Conservation (phyloP, 306 rosid genomes). For the Phaseolus lunatus region DNA sequence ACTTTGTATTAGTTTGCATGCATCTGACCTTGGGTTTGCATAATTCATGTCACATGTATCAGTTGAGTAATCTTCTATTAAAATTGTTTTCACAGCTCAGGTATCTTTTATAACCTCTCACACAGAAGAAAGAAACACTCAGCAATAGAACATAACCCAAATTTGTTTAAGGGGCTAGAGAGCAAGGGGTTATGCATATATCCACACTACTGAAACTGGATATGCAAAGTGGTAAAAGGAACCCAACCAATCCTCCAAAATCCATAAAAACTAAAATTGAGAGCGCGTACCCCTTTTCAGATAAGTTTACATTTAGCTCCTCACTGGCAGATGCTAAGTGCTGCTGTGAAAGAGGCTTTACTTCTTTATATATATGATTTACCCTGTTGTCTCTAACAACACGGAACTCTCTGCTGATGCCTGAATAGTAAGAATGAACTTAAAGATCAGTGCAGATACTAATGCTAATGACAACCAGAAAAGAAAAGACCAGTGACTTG, state of each 20-base stretch:
- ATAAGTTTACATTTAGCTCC: conserved; percentile 43
- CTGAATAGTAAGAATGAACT: conserved; percentile 56
- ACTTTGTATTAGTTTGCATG: conserved; percentile 23
- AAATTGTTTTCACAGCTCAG: conserved; percentile 11
- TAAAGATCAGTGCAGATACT: conserved; percentile 39
- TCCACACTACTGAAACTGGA: conserved; percentile 13
- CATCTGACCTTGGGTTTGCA: neutral
- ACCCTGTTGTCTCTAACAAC: conserved; percentile 95
- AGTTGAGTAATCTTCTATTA: neutral
- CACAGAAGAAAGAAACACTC: neutral
- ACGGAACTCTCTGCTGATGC: conserved; percentile 82
- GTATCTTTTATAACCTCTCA: conserved; percentile 10
- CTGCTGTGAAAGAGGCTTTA: conserved; percentile 62
- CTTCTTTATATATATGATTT: conserved; percentile 64
- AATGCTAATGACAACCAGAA: conserved; percentile 24
- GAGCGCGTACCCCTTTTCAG: conserved; percentile 71
- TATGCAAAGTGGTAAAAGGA: neutral
- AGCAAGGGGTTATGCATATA: conserved; percentile 1
- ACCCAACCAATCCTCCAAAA: conserved; percentile 28
- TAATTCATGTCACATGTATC: neutral
- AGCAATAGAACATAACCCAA: neutral
- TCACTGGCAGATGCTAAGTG: conserved; percentile 53
- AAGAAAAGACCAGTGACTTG: neutral
- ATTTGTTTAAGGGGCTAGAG: neutral
- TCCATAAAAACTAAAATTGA: conserved; percentile 8